Evolutionary conservation across 31 red algal genomes (phyloP).

Genomic region (Porphyra umbilicalis): DNA sequence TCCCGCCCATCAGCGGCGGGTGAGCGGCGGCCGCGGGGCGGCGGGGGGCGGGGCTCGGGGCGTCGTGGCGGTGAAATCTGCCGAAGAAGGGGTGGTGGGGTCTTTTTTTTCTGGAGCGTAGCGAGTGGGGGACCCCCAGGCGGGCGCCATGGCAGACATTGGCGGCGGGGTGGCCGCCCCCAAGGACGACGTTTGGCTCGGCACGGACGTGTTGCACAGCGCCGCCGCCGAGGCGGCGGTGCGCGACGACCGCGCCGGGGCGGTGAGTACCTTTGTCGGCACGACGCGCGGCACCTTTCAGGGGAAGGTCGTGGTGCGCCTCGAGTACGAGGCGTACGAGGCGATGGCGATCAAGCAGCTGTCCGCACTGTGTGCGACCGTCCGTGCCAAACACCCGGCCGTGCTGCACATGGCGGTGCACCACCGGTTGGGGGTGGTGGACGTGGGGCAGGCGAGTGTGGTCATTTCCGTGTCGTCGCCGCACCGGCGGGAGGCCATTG

Average conservation of each 20-base stretch:
- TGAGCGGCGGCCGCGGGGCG: not conserved
- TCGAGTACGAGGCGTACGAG: constrained; percentile 84
- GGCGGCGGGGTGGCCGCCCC: not conserved
- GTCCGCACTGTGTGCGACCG: constrained; percentile 21
- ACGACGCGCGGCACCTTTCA: constrained; percentile 66
- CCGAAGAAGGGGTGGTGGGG: constrained; percentile 11
- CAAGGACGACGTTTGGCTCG: not conserved
- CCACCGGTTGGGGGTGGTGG: constrained; percentile 61
- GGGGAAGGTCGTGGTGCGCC: constrained; percentile 43
- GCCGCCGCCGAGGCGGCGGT: constrained; percentile 28
- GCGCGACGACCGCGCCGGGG: constrained; percentile 25
- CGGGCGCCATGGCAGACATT: not conserved
- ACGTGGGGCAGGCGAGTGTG: constrained; percentile 61
- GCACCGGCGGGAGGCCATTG: constrained; percentile 74
- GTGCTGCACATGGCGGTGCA: constrained; percentile 43
- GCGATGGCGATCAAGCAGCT: constrained; percentile 75
- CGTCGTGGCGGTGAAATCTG: not conserved
- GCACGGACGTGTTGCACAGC: constrained; percentile 4
- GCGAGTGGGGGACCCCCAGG: too few species aligned
- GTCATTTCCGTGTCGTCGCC: constrained; percentile 64
- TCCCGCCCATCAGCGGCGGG: constrained; percentile 67
- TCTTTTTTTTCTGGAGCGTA: not conserved
- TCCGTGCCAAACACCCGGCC: constrained; percentile 23
- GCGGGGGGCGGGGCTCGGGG: not conserved
- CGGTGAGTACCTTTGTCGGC: constrained; percentile 60